Evolutionary conservation across 345 rosid species (phyloP).

Genomic region (Aquilaria sinensis): DNA sequence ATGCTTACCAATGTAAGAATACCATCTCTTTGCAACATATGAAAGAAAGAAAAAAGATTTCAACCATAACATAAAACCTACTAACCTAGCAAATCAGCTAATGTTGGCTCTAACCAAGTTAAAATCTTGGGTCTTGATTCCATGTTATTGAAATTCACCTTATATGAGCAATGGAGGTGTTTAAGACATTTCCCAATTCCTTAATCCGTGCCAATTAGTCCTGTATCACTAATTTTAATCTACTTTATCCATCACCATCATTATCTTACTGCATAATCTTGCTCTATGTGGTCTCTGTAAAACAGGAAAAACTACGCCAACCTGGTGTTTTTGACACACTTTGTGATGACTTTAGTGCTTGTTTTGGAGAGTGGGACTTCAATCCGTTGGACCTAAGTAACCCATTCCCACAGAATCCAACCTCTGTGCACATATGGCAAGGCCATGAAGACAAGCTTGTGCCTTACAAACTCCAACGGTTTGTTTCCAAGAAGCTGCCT

Average conservation of each 20-base stretch:
- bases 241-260: not conserved
- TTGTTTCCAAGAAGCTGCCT: constrained; percentile 45
- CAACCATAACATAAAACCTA: not conserved
- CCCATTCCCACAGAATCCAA: constrained; percentile 34
- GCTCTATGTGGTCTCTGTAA: not conserved
- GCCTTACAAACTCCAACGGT: constrained; percentile 69
- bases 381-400: constrained; percentile 56
- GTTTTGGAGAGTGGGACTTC: constrained; percentile 78
- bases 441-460: constrained; percentile 85
- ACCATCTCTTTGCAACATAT: constrained; percentile 5
- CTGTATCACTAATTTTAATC: too few relatives aligned
- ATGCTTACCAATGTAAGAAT: constrained; percentile 72
- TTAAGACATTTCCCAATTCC: not conserved
- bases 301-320: constrained; percentile 50
- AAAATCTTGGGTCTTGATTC: too few relatives aligned
- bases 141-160: too few relatives aligned
- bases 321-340: constrained; percentile 54
- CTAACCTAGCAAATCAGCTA: not conserved
- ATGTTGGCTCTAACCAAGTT: too few relatives aligned
- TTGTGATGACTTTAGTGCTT: constrained; percentile 46
- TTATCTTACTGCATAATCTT: not conserved
- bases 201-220: too few relatives aligned
- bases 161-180: too few relatives aligned
- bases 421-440: constrained; percentile 79
- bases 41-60: not conserved